Evolutionary conservation across 441 rosid species (phyloP).

Genomic region (Gossypium aridum): DNA sequence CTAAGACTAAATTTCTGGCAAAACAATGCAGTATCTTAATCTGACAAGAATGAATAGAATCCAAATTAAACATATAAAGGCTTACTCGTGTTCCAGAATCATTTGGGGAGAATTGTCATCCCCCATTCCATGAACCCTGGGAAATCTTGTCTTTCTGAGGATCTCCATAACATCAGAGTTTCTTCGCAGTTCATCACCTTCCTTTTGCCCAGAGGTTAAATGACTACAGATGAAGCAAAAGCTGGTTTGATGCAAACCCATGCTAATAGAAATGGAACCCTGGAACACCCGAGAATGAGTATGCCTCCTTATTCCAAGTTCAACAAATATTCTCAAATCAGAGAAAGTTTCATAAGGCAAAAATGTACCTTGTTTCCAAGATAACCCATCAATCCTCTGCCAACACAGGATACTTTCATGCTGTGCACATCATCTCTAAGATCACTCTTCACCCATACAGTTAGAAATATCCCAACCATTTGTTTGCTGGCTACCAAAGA

Average conservation of each 20-base stretch:
- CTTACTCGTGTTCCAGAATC: conserved; percentile 91
- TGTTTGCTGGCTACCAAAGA: conserved; percentile 75
- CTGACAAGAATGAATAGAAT: background rate
- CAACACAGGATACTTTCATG: conserved; percentile 73
- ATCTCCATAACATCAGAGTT: conserved; percentile 98
- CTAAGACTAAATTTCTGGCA: background rate
- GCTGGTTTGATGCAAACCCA: conserved; percentile 92
- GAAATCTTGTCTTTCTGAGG: conserved; percentile 91
- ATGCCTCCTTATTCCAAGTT: conserved; percentile 12
- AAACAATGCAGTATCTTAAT: background rate
- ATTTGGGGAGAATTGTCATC: conserved; percentile 82
- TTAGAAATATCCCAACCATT: conserved; percentile 74
- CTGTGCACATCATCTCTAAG: conserved; percentile 48
- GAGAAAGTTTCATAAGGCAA: conserved; percentile 1
- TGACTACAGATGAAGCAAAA: conserved; percentile 98
- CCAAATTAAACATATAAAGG: conserved; percentile 4
- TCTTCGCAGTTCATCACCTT: conserved; percentile 90
- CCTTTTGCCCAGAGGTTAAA: conserved; percentile 97
- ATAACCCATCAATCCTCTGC: conserved; percentile 87
- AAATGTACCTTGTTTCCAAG: conserved; percentile 69
- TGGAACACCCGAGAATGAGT: conserved; percentile 37
- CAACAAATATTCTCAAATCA: conserved; percentile 12
- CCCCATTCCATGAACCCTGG: conserved; percentile 54
- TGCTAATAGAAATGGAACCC: conserved; percentile 93
- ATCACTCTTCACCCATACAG: conserved; percentile 69